A percentile compares a stretch with the other conserved stretches of the same genome.
Evolutionary conservation across 2,329 filamentous ascomycete genomes (phyloP).

Genomic region (Tothia fuscella): DNA sequence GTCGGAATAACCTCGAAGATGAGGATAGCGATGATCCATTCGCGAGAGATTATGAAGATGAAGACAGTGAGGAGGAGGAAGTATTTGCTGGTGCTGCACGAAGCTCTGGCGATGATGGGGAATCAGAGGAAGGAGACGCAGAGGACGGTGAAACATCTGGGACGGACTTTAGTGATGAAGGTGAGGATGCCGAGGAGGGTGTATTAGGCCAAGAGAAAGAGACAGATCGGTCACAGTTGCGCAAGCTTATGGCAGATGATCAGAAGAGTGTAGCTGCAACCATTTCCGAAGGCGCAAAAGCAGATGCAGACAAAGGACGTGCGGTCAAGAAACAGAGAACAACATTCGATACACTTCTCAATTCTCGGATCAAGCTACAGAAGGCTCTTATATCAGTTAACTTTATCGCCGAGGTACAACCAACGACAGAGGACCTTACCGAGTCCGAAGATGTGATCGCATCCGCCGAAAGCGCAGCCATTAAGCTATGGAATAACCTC

Average conservation of each 20-base stretch:
- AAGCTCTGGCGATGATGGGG: conserved; percentile 25
- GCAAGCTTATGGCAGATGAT: conserved; percentile 55
- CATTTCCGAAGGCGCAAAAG: conserved; percentile 54
- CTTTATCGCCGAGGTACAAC: conserved; percentile 41
- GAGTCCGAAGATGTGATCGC: conserved; percentile 41
- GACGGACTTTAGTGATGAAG: conserved; percentile 7
- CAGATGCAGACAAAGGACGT: conserved; percentile 71
- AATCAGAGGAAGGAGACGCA: conserved; percentile 18
- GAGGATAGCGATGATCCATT: conserved; percentile 42
- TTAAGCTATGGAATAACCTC: conserved; percentile 74
- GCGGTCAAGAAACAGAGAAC: conserved; percentile 79
- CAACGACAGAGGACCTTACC: conserved; percentile 21
- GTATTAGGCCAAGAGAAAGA: conserved; percentile 17
- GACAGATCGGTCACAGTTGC: conserved; percentile 44
- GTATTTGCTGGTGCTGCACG: conserved; percentile 26
- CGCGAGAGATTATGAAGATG: conserved; percentile 18
- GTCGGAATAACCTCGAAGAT: conserved; percentile 51
- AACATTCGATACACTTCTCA: conserved; percentile 78
- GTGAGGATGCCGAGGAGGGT: neutral
- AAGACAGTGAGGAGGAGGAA: conserved; percentile 16
- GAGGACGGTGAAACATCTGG: conserved; percentile 16
- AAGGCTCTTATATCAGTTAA: conserved; percentile 79
- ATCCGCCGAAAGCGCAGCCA: conserved; percentile 74
- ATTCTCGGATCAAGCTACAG: conserved; percentile 83
- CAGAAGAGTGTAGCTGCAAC: conserved; percentile 54